These are phyloP conservation scores for Xylaria sp. DNA, from an alignment of 2,329 filamentous ascomycete species.

Conservation along the genomic window DNA sequence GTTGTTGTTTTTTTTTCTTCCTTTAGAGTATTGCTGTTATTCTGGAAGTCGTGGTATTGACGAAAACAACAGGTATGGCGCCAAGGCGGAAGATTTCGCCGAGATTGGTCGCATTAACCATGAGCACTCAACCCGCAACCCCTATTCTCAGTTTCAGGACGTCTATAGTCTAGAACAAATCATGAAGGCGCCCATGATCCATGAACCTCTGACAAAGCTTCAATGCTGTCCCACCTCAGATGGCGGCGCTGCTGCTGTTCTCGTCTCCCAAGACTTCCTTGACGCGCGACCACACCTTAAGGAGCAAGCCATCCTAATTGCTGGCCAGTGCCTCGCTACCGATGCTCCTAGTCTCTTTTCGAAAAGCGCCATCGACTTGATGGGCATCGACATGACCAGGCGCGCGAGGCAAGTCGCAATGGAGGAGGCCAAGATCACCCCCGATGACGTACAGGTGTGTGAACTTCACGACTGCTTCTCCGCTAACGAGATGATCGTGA, in stretches of 20 bases:
- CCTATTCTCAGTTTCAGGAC: conserved; percentile 96
- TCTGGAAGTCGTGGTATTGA: conserved; percentile 27
- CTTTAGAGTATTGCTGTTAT: not conserved
- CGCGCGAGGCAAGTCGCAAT: conserved; percentile 73
- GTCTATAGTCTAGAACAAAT: conserved; percentile 90
- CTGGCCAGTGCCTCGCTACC: conserved; percentile 86
- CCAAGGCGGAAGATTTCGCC: conserved; percentile 83
- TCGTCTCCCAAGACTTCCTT: conserved; percentile 89
- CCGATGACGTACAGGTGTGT: conserved; percentile 78
- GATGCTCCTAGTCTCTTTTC: conserved; percentile 83
- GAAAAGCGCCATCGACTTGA: conserved; percentile 79
- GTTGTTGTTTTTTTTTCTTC: too few species aligned
- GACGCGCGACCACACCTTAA: conserved; percentile 82
- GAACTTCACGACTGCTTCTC: conserved; percentile 98
- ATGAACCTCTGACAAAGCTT: conserved; percentile 91
- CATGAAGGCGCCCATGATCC: conserved; percentile 75
- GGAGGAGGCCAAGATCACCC: conserved; percentile 71
- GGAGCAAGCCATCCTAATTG: conserved; percentile 83
- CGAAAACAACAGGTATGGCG: conserved; percentile 70
- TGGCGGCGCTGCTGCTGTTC: conserved; percentile 83
- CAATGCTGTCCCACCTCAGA: conserved; percentile 98
- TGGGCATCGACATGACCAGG: conserved; percentile 86
- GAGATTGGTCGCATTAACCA: conserved; percentile 95
- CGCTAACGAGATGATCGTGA: conserved; percentile 88
- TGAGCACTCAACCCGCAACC: conserved; percentile 87